Evolutionary conservation across 805 yeast genomes (phyloP).

Genomic region (Metschnikowia drakensbergensis): DNA sequence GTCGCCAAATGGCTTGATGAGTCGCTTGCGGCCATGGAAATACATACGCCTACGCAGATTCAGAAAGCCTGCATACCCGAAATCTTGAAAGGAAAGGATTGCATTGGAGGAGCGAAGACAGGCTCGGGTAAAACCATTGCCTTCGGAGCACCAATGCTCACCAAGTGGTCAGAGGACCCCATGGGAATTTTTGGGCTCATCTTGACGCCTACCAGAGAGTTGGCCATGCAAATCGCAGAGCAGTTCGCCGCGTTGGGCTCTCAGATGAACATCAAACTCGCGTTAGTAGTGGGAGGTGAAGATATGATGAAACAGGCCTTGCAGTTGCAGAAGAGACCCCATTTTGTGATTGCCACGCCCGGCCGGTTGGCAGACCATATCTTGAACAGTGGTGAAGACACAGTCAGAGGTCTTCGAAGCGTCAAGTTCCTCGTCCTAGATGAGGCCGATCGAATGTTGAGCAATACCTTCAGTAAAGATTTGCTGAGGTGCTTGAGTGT

Average conservation of each 20-base stretch:
- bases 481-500: slow-evolving; percentile 66
- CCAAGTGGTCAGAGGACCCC: slow-evolving; percentile 94
- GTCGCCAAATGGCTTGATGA: slow-evolving; percentile 85
- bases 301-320: slow-evolving; percentile 88
- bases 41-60: slow-evolving; percentile 78
- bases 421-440: slow-evolving; percentile 82
- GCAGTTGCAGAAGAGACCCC: slow-evolving; percentile 78
- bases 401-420: slow-evolving; percentile 71
- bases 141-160: slow-evolving; percentile 95
- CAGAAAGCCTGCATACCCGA: slow-evolving; percentile 87
- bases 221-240: slow-evolving; percentile 95
- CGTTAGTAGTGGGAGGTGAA: slow-evolving; percentile 91
- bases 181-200: slow-evolving; percentile 86
- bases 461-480: slow-evolving; percentile 79
- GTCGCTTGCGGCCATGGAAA: slow-evolving; percentile 75
- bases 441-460: slow-evolving; percentile 91
- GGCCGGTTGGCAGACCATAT: slow-evolving; percentile 95
- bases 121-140: slow-evolving; percentile 98
- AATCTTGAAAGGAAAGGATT: slow-evolving; percentile 77
- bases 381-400: slow-evolving; percentile 82
- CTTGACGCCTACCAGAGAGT: slow-evolving; percentile 88
- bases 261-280: slow-evolving; percentile 75
- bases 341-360: slow-evolving; percentile 94
- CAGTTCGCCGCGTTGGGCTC: slow-evolving; percentile 94
- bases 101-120: slow-evolving; percentile 97